Conservation (phyloP, 139 green algal species). For the Micromonas commoda region DNA sequence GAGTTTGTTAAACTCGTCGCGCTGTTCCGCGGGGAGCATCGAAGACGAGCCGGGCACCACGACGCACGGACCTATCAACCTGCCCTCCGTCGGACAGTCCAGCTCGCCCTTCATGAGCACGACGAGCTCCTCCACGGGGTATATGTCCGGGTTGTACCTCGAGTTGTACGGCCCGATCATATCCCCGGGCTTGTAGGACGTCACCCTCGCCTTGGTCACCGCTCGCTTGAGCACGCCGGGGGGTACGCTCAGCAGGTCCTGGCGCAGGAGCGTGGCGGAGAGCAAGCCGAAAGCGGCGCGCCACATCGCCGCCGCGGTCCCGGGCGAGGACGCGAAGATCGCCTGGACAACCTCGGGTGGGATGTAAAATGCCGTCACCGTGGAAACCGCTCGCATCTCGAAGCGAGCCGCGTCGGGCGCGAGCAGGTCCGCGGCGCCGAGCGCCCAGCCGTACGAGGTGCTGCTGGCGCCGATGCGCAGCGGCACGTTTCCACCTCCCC, state of each 20-base stretch:
- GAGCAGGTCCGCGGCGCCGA: neutral
- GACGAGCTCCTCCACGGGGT: neutral
- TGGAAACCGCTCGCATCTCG: neutral
- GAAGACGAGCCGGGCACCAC: neutral
- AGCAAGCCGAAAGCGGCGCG: neutral
- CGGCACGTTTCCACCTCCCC: neutral
- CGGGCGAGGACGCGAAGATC: neutral
- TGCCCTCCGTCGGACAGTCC: neutral
- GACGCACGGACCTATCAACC: neutral
- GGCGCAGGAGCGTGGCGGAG: neutral
- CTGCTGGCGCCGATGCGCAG: neutral
- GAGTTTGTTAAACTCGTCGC: neutral
- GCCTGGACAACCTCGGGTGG: neutral
- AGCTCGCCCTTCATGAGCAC: conserved; percentile 1
- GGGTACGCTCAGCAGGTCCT: neutral
- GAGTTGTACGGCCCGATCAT: neutral
- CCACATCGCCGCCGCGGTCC: neutral
- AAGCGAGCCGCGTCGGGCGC: neutral
- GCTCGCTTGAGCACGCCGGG: neutral
- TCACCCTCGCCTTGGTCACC: neutral
- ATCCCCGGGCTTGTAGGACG: neutral
- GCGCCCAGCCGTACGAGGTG: neutral
- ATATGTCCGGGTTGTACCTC: neutral
- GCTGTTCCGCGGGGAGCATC: neutral
- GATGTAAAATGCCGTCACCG: neutral